Base-by-base conservation (phyloP, 305 asterid species). In the Stenogyne calaminthoides region DNA sequence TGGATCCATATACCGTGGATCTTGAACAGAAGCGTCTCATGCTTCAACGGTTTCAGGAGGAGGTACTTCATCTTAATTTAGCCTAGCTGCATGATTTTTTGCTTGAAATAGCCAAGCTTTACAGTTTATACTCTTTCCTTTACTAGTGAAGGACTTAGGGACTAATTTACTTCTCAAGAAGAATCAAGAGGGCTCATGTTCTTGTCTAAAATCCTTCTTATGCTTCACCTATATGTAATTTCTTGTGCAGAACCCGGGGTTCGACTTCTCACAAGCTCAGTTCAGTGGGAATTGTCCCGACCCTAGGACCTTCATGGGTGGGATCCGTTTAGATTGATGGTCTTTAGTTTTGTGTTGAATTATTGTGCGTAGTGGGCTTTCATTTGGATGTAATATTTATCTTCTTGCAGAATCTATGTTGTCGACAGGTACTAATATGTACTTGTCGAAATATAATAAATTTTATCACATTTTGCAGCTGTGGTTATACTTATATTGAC, bases 21-120 rank as follows among this genome's bases (percentile, higher is more conserved):
- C 86, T 90, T 63, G 99, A 95, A 80, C 98, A 95, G 79, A 92
- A 87, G 83, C 93, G 98, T 46, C 98, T 95, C 78, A 95, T 95
- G 97, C 95, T 92, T 72, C 96, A 95, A 83, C 86, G 99, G 68
- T 95, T 95, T 84, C 99, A 95, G 71, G 98, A 92, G 75, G 99
- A 90, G 99, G 99, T 95, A 77, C 55, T 32, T 20, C 10, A 52
- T 73, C 29, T 34, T 63, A 62, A 47, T 36, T 69, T 47, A 57
- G 56, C 80, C 62, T 52, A 9, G 56, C 70, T 37, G 32, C 78
- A 32, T 7, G 64, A 25, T 25, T 72, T 5, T 61, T 67, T 72
- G 52, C 56, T 20, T 20, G 2, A 19, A 40, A 19, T 19, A 64
- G 32, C 59, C 49, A 58, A 8, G 59, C 15, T 57, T 70, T 7